These are phyloP conservation scores for Fraxinus latifolia DNA, from an alignment of 305 asterid genomes.

Conservation along the genomic window DNA sequence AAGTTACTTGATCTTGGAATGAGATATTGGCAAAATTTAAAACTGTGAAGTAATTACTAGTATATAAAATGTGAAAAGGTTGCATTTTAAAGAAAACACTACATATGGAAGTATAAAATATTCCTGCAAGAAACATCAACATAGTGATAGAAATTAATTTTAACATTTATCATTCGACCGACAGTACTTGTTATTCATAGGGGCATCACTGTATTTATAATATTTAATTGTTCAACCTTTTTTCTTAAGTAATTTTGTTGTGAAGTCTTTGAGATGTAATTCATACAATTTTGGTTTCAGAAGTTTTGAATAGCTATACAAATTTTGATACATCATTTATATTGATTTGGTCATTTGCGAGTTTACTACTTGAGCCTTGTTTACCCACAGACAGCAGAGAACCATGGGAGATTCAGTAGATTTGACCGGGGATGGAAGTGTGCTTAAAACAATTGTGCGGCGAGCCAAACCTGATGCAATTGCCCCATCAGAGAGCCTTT, in stretches of 20 bases:
- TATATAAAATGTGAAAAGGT: neutral
- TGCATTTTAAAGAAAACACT: neutral
- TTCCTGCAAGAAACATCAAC: neutral
- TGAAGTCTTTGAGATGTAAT: neutral
- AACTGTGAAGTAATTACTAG: neutral
- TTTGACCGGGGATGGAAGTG: conserved; percentile 96
- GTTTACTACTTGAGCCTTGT: conserved; percentile 16
- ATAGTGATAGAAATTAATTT: neutral
- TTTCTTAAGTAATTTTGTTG: neutral
- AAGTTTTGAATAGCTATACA: neutral
- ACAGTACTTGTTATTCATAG: neutral
- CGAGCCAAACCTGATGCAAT: conserved; percentile 74
- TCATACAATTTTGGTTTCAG: neutral
- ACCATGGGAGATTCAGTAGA: conserved; percentile 65
- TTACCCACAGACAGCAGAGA: conserved; percentile 30
- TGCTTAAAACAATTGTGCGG: conserved; percentile 64
- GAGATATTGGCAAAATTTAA: neutral
- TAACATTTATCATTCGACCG: neutral
- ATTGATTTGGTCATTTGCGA: neutral
- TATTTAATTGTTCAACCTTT: neutral
- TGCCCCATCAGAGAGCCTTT: conserved; percentile 77
- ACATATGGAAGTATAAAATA: neutral
- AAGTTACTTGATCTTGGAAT: neutral
- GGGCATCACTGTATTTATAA: neutral
- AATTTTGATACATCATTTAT: neutral